Conservation (phyloP, 169 alveolate species). For the Eimeria sp. region DNA sequence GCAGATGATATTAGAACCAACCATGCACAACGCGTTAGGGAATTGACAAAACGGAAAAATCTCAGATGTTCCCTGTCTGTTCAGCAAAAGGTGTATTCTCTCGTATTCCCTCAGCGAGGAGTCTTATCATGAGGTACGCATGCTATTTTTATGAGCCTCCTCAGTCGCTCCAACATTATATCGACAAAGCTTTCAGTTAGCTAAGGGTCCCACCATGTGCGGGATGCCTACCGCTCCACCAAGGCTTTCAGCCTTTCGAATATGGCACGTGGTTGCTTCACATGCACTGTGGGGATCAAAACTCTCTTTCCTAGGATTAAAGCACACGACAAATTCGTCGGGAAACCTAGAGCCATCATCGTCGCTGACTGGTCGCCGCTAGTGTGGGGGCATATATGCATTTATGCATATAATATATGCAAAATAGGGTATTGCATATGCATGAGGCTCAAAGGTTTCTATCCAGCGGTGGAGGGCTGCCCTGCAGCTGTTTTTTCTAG, state of each 20-base stretch:
- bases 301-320: not conserved
- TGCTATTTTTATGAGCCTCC: not conserved
- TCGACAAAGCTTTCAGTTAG: not conserved
- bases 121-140: not conserved
- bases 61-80: not conserved
- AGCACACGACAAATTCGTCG: not conserved
- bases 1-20: not conserved
- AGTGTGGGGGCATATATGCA: not conserved
- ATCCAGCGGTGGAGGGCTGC: not conserved
- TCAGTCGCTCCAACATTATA: not conserved
- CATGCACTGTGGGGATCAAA: not conserved
- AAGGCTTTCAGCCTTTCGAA: not conserved
- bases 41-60: not conserved
- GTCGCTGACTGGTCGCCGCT: not conserved
- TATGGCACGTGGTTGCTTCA: not conserved
- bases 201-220: not conserved
- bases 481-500: not conserved
- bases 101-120: slow-evolving; percentile 41
- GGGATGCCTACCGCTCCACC: not conserved
- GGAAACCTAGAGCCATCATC: not conserved
- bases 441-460: not conserved
- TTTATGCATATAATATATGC: not conserved
- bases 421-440: not conserved
- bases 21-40: not conserved
- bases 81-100: slow-evolving; percentile 49